These are phyloP conservation scores for Amanita pseudoporphyria DNA, from an alignment of 768 basidiomycete species.

Conservation along the genomic window DNA sequence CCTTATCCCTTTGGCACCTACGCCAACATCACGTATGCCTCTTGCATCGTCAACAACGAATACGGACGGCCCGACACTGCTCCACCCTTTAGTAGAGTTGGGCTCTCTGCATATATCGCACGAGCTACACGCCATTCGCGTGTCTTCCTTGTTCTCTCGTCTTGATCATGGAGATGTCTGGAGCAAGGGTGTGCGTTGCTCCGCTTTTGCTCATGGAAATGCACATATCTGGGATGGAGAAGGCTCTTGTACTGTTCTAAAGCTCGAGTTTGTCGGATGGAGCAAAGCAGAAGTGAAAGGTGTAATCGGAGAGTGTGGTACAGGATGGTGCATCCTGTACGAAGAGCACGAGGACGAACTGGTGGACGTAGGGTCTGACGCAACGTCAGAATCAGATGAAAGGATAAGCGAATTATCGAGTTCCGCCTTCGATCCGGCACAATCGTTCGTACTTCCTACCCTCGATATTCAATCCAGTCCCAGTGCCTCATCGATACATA, in stretches of 20 bases:
- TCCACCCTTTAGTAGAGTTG: conserved; percentile 9
- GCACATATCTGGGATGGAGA: conserved; percentile 20
- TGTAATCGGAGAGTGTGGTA: conserved; percentile 62
- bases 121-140: conserved; percentile 48
- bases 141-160: conserved; percentile 58
- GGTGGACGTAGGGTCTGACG: conserved; percentile 15
- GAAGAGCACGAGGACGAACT: conserved; percentile 29
- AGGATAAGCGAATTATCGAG: conserved; percentile 20
- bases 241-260: conserved; percentile 56
- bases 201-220: conserved; percentile 43
- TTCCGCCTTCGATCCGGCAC: conserved; percentile 40
- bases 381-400: conserved; percentile 17
- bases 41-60: conserved; percentile 24
- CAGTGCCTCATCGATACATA: background rate
- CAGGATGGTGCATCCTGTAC: conserved; percentile 69
- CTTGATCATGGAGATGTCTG: conserved; percentile 65
- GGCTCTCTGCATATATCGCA: conserved; percentile 40
- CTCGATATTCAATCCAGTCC: conserved; percentile 19
- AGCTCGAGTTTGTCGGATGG: conserved; percentile 71
- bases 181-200: conserved; percentile 49
- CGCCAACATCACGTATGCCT: conserved; percentile 57
- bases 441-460: conserved; percentile 69
- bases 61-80: conserved; percentile 10
- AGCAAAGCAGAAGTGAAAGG: conserved; percentile 50
- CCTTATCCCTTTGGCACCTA: conserved; percentile 69